phyloP scores from a whole-genome alignment of 345 rosid genomes.

The Eucalyptus regnans region DNA sequence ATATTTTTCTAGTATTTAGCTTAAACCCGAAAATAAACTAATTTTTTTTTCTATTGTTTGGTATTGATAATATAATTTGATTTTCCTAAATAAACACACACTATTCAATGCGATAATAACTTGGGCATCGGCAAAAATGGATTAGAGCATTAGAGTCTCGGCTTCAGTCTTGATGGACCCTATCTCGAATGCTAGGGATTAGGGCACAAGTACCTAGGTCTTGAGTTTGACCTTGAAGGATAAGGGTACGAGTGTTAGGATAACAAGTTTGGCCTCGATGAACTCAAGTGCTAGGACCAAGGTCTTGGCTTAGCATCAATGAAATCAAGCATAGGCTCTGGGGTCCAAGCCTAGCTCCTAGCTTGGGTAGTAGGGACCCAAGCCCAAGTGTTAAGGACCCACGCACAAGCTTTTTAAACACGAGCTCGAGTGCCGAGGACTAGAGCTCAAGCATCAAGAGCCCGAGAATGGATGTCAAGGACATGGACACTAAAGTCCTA shows the following conservation, averaged over 20 bases:
- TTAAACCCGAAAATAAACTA: too few relatives aligned
- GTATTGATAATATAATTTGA: too few relatives aligned
- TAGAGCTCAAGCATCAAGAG: too few relatives aligned
- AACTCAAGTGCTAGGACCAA: rapidly evolving
- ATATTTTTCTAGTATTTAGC: too few relatives aligned
- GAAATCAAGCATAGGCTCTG: rapidly evolving
- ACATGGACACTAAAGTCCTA: not conserved
- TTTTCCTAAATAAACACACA: not conserved
- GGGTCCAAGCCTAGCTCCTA: not conserved
- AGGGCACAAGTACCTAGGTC: rapidly evolving
- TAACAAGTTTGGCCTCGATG: rapidly evolving
- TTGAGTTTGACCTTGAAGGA: not conserved
- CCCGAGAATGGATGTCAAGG: rapidly evolving
- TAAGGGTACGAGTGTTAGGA: rapidly evolving
- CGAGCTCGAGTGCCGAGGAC: rapidly evolving
- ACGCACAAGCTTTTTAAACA: rapidly evolving
- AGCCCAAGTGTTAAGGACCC: too few relatives aligned
- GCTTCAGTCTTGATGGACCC: rapidly evolving
- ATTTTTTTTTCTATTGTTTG: too few relatives aligned
- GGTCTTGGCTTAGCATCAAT: rapidly evolving
- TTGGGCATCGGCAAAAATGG: not conserved
- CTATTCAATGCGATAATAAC: not conserved
- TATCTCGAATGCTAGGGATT: not conserved
- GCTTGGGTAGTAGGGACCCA: too few relatives aligned
- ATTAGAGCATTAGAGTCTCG: rapidly evolving